Conservation (phyloP, 2,329 filamentous ascomycete species). For the Raffaelea deltoideospora region DNA sequence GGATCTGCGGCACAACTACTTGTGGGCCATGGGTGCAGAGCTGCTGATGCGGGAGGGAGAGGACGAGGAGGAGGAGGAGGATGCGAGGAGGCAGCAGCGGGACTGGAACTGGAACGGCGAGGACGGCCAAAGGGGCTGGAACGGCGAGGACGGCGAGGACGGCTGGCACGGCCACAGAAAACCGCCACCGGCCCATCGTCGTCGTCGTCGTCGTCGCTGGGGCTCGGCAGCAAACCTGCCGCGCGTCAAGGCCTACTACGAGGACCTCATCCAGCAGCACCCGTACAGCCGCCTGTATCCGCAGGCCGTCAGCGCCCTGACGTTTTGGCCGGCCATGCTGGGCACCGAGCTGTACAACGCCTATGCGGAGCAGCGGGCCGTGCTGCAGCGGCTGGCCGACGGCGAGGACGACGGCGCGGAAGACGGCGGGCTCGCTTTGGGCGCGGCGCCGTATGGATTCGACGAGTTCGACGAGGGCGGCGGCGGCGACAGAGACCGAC, state of each 20-base stretch:
- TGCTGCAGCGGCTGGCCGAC: slow-evolving; percentile 21
- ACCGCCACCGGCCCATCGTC: neutral
- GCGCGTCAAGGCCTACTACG: slow-evolving; percentile 48
- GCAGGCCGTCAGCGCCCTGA: slow-evolving; percentile 45
- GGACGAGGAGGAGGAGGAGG: slow-evolving; percentile 6
- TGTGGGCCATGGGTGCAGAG: slow-evolving; percentile 78
- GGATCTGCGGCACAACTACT: slow-evolving; percentile 52
- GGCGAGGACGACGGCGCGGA: slow-evolving; percentile 11
- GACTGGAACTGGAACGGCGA: too few relatives aligned
- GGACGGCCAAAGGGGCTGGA: neutral
- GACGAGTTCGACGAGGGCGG: slow-evolving; percentile 12
- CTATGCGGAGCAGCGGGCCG: slow-evolving; percentile 40
- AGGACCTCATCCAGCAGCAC: slow-evolving; percentile 61
- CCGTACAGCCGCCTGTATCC: slow-evolving; percentile 50
- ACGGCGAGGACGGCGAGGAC: slow-evolving; percentile 4
- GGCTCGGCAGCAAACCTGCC: slow-evolving; percentile 29
- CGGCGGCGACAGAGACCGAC: slow-evolving; percentile 8
- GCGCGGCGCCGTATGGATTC: neutral
- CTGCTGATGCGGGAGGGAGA: slow-evolving; percentile 53
- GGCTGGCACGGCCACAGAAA: slow-evolving; percentile 5
- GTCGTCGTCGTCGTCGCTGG: slow-evolving; percentile 20
- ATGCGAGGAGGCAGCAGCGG: too few relatives aligned
- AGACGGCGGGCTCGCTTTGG: slow-evolving; percentile 9
- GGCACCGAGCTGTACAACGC: slow-evolving; percentile 67
- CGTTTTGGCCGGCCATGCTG: slow-evolving; percentile 73